Evolutionary conservation across 495 filamentous ascomycete species (phyloP).

Genomic region (Penicillium herquei): DNA sequence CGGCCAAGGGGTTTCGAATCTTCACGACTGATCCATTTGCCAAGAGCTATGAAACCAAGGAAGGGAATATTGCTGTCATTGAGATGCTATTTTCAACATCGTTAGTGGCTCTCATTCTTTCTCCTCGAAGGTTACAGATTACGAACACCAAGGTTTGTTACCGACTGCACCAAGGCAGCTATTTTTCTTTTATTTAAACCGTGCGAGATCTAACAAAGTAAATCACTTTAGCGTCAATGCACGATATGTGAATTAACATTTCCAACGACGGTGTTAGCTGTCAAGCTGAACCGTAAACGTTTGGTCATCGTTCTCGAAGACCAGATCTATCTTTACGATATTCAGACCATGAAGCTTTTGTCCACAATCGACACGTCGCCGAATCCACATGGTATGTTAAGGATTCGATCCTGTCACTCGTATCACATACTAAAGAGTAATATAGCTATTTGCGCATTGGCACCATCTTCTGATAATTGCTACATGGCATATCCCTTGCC

Average conservation of each 20-base stretch:
- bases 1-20: constrained; percentile 87
- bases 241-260: constrained; percentile 99
- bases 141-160: constrained; percentile 89
- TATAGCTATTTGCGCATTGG: constrained; percentile 83
- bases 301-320: constrained; percentile 91
- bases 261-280: constrained; percentile 87
- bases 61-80: constrained; percentile 89
- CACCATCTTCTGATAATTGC: constrained; percentile 92
- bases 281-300: constrained; percentile 89
- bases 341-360: constrained; percentile 93
- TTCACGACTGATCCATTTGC: constrained; percentile 95
- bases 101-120: constrained; percentile 88
- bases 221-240: constrained; percentile 66
- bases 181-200: constrained; percentile 1
- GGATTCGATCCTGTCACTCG: neutral
- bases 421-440: constrained; percentile 8
- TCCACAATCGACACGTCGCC: constrained; percentile 90
- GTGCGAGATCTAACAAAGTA: constrained; percentile 4
- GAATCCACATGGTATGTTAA: constrained; percentile 70
- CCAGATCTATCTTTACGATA: constrained; percentile 96
- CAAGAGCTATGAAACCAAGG: constrained; percentile 88
- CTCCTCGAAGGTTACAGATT: constrained; percentile 86
- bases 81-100: constrained; percentile 99
- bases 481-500: constrained; percentile 92
- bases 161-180: constrained; percentile 5